Evolutionary conservation across 2,329 filamentous ascomycete species (phyloP).

Genomic region (Cladobotryum protrusum): DNA sequence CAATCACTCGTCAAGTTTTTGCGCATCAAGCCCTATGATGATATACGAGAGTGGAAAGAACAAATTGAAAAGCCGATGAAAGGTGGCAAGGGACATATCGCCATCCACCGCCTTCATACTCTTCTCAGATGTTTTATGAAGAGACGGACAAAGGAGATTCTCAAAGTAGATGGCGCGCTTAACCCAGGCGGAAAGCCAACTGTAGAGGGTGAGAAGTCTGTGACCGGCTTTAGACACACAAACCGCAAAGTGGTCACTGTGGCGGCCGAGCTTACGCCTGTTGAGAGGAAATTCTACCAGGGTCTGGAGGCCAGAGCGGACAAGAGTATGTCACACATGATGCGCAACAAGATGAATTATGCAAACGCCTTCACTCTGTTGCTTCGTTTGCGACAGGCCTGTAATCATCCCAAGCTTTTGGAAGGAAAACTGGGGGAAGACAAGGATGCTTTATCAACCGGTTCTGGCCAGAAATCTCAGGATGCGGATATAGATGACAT

Average conservation of each 20-base stretch:
- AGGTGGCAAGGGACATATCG: slow-evolving; percentile 80
- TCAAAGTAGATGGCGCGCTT: slow-evolving; percentile 78
- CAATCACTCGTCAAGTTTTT: slow-evolving; percentile 92
- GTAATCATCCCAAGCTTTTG: slow-evolving; percentile 87
- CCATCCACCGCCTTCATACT: slow-evolving; percentile 78
- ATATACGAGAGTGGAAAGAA: slow-evolving; percentile 81
- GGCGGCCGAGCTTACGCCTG: slow-evolving; percentile 67
- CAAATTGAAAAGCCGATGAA: slow-evolving; percentile 88
- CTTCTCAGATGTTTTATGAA: slow-evolving; percentile 95
- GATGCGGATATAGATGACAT: slow-evolving; percentile 71
- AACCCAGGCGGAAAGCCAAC: slow-evolving; percentile 65
- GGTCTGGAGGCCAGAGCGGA: slow-evolving; percentile 79
- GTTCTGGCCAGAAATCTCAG: slow-evolving; percentile 45
- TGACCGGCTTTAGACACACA: slow-evolving; percentile 79
- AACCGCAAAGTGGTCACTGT: slow-evolving; percentile 83
- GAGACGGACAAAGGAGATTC: slow-evolving; percentile 93
- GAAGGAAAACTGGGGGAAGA: slow-evolving; percentile 81
- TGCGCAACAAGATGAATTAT: slow-evolving; percentile 78
- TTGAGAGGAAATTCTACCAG: slow-evolving; percentile 81
- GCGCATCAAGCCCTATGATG: slow-evolving; percentile 83
- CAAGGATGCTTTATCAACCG: slow-evolving; percentile 72
- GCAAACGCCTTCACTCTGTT: slow-evolving; percentile 89
- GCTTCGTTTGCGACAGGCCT: slow-evolving; percentile 84
- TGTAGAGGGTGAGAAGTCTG: slow-evolving; percentile 44
- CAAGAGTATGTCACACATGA: slow-evolving; percentile 80